Conservation (phyloP, 257 asterid genomes). For the Anisodus tanguticus region DNA sequence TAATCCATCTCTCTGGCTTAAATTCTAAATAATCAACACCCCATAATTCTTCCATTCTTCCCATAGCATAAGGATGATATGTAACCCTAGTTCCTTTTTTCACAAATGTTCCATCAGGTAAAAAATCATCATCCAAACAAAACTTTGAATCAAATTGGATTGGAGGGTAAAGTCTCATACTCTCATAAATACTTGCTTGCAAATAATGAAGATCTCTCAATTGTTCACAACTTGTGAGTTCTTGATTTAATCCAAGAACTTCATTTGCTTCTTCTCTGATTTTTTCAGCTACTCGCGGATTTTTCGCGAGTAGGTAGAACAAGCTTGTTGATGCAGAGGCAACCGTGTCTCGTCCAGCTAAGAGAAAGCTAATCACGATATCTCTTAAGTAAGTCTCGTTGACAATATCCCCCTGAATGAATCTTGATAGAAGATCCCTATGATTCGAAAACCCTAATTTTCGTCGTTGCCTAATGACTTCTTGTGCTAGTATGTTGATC, state of each 20-base stretch:
- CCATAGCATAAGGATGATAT: constrained; percentile 61
- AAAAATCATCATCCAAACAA: constrained; percentile 40
- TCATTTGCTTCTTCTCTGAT: constrained; percentile 43
- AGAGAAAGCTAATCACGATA: constrained; percentile 48
- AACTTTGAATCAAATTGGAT: constrained; percentile 54
- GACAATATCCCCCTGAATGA: constrained; percentile 35
- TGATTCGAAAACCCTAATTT: constrained; percentile 41
- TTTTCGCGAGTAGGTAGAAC: constrained; percentile 42
- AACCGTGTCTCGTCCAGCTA: constrained; percentile 53
- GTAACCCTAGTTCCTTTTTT: constrained; percentile 52
- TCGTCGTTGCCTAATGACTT: constrained; percentile 42
- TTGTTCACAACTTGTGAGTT: constrained; percentile 31
- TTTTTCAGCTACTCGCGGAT: constrained; percentile 39
- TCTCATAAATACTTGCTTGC: constrained; percentile 48
- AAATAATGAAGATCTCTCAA: constrained; percentile 40
- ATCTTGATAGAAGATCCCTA: constrained; percentile 46
- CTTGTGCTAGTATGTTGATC: constrained; percentile 44
- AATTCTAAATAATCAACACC: constrained; percentile 45
- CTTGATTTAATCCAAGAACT: constrained; percentile 32
- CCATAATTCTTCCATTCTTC: constrained; percentile 51
- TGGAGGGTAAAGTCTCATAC: constrained; percentile 53
- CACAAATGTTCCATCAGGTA: constrained; percentile 44
- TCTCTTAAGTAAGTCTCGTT: constrained; percentile 48
- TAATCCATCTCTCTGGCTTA: constrained; percentile 54
- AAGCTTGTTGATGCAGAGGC: constrained; percentile 53